A percentile compares a stretch with the other conserved stretches of the same genome.
phyloP scores from a whole-genome alignment of 2,329 filamentous ascomycete species.

The Alternaria postmessia region DNA sequence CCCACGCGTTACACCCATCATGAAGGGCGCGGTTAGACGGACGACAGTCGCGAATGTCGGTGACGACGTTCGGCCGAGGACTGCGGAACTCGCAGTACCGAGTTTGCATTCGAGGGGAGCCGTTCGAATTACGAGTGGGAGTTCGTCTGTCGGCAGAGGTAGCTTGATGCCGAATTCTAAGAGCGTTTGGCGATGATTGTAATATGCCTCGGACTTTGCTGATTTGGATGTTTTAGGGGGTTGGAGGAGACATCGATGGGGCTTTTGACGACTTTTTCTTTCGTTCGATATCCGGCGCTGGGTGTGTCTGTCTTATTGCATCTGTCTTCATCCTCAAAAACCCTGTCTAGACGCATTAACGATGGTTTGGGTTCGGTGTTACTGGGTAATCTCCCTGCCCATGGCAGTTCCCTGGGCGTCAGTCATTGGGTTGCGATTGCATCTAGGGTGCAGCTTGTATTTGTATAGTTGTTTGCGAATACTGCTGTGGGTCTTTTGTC shows the following conservation, averaged over 20 bases:
- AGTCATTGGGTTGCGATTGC: not conserved
- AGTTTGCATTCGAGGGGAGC: slow-evolving; percentile 39
- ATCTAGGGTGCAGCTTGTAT: not conserved
- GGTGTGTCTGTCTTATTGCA: too few species aligned
- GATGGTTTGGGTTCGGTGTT: slow-evolving; percentile 12
- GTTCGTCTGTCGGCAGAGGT: slow-evolving; percentile 34
- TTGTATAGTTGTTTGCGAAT: not conserved
- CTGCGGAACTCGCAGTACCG: slow-evolving; percentile 21
- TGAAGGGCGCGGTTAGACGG: slow-evolving; percentile 58
- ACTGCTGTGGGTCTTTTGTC: not conserved
- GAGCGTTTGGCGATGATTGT: slow-evolving; percentile 45
- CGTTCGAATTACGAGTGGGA: slow-evolving; percentile 43
- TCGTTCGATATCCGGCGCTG: not conserved
- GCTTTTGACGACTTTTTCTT: slow-evolving; percentile 2
- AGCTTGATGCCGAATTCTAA: slow-evolving; percentile 43
- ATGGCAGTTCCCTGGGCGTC: slow-evolving; percentile 13
- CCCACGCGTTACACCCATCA: slow-evolving; percentile 66
- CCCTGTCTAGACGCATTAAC: slow-evolving; percentile 13
- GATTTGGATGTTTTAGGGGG: not conserved
- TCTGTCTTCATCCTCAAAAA: not conserved
- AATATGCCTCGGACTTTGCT: slow-evolving; percentile 2
- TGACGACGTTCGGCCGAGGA: slow-evolving; percentile 41
- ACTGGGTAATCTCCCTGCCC: slow-evolving; percentile 10
- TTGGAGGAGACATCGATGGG: slow-evolving; percentile 7
- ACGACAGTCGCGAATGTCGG: slow-evolving; percentile 46